Evolutionary conservation across 2,329 filamentous ascomycete genomes (phyloP).

Genomic region (Waltergamsia citrina): DNA sequence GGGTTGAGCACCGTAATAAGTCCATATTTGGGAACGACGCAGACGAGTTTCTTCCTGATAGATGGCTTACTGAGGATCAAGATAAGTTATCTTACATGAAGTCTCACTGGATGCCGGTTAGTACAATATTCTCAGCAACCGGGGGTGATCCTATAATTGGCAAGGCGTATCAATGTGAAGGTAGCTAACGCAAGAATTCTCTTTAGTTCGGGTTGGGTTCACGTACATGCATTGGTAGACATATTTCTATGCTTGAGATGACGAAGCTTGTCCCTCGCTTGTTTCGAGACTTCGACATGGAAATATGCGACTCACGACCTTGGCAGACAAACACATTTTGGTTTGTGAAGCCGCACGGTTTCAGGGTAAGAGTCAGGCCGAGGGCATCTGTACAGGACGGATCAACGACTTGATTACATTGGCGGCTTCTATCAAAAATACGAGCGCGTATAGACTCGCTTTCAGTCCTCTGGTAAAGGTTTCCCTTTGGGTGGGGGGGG

Average conservation of each 20-base stretch:
- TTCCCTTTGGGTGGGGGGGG: too few species aligned
- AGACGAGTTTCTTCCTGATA: conserved; percentile 25
- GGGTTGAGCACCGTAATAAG: conserved; percentile 28
- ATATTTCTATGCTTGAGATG: conserved; percentile 11
- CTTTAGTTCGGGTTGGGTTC: conserved; percentile 39
- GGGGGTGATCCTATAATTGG: neutral
- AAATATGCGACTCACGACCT: neutral
- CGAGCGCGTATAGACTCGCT: too few species aligned
- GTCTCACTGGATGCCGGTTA: conserved; percentile 4
- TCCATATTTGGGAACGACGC: conserved; percentile 26
- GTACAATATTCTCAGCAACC: conserved; percentile 4
- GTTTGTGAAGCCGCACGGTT: conserved; percentile 1
- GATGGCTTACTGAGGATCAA: conserved; percentile 18
- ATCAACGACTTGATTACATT: too few species aligned
- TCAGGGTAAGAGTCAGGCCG: too few species aligned
- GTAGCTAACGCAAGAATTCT: too few species aligned
- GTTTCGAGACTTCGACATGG: conserved; percentile 5
- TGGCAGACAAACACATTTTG: neutral
- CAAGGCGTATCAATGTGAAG: neutral
- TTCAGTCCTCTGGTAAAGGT: too few species aligned
- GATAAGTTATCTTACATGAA: conserved; percentile 5
- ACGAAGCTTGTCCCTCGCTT: conserved; percentile 13
- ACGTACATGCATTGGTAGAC: conserved; percentile 33
- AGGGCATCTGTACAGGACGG: too few species aligned
- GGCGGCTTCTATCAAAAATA: too few species aligned